Evolutionary conservation across 257 asterid species (phyloP), one percentile per base, ranked within the genome.

Genomic region (Nicotiana noctiflora): DNA sequence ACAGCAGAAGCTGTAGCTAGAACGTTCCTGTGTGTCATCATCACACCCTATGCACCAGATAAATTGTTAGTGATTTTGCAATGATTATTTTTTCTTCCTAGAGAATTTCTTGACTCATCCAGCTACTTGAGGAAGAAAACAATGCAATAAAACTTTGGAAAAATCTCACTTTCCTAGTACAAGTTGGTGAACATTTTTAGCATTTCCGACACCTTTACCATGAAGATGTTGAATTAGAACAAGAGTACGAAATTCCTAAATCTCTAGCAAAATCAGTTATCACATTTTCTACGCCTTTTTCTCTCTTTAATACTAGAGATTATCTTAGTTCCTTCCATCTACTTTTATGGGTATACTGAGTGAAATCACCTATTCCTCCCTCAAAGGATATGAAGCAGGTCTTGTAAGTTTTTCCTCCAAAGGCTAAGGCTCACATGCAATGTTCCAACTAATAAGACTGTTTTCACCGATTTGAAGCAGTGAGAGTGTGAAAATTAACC

Each of bases 1-100:
- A 96, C 99, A 82, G 97, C 99, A 79, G 99, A 90, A 70, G 87
- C 94, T 77, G 98, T 94, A 76, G 98, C 97, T 84, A 96, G 88
- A 84, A 96, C 88, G 70, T 92, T 96, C 76, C 92, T 88, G 88
- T 94, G 99, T 44, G 99, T 96, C 99, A 96, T 96, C 97, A 96
- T 92, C 83, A 96, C 99, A 83, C 99, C 99, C 98, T 95, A 59
- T 46, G 87, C 75, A 86, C 11, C 81, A 81, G 62, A 62, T 32
- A 25, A 78, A 85, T 44, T 77, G 3, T 74, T 44, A 25, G 34
- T 12, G 64, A 31, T 53, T 76, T 51, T 64, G 79, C 27, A 14
- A 74, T 8, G 44, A 49, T 60, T 14, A 49, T 15, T 74, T 49
- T 70, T 74, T 74, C 62, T 46, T 46, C 79, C 61, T 49, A 74